Percentiles rank a stretch among this genome's conserved stretches.
phyloP scores from a whole-genome alignment of 495 filamentous ascomycete genomes.

The Hypoxylon lienhwacheense region DNA sequence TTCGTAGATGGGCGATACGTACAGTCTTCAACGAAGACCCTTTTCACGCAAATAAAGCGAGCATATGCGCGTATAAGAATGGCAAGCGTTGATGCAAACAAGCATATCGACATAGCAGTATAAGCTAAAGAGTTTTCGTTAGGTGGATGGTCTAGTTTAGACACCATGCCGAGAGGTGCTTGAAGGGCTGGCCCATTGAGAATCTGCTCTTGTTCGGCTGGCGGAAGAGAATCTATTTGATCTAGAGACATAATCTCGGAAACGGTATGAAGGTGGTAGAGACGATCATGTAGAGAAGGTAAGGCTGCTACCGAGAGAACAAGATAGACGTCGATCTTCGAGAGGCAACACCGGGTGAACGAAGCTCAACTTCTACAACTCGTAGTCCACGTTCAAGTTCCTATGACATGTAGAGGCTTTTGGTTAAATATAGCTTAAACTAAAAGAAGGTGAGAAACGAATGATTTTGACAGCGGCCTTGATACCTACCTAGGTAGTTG shows the following conservation, averaged over 20 bases:
- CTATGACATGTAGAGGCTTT: no score
- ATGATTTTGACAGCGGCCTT: no score
- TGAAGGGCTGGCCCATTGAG: conserved; percentile 13
- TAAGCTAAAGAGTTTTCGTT: conserved; percentile 22
- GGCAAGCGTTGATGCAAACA: neutral
- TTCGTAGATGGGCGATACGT: neutral
- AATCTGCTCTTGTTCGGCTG: neutral
- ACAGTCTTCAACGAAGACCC: conserved; percentile 11
- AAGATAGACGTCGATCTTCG: no score
- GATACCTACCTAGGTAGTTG: no score
- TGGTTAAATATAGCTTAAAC: no score
- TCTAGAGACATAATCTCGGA: neutral
- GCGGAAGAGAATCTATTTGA: neutral
- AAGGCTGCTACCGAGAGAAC: no score
- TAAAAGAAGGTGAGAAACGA: no score
- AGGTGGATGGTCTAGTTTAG: conserved; percentile 25
- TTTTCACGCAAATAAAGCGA: conserved; percentile 1
- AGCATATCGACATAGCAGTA: conserved; percentile 5
- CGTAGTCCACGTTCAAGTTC: no score
- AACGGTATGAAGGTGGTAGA: no score
- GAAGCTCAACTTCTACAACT: no score
- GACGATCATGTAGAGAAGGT: no score
- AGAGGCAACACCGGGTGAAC: no score
- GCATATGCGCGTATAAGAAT: conserved; percentile 8
- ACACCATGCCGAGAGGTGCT: conserved; percentile 17